Percentiles rank a stretch among this genome's conserved stretches.
Conservation (phyloP, 805 yeast genomes). For the Kregervanrija fluxuum region DNA sequence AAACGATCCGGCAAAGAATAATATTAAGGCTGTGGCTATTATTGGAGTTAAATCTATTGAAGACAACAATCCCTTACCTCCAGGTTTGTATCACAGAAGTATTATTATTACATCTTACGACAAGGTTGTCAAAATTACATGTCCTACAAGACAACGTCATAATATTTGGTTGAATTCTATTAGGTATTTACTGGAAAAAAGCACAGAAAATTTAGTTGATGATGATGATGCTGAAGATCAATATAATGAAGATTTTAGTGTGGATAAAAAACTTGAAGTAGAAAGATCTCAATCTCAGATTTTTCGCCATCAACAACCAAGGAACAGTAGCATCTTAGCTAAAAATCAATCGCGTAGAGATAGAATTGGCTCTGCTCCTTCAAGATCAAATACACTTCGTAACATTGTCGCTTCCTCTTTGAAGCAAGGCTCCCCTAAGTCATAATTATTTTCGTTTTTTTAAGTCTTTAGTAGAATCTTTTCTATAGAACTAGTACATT, state of each 20-base stretch:
- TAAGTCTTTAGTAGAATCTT: neutral
- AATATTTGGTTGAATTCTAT: slow-evolving; percentile 87
- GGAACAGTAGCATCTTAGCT: slow-evolving; percentile 8
- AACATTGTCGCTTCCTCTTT: too few species aligned
- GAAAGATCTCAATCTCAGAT: slow-evolving; percentile 20
- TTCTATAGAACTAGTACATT: too few species aligned
- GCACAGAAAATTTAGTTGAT: slow-evolving; percentile 47
- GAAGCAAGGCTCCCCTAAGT: neutral
- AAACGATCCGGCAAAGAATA: slow-evolving; percentile 55
- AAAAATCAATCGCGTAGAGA: slow-evolving; percentile 1
- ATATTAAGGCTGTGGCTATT: slow-evolving; percentile 76
- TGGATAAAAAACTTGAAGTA: slow-evolving; percentile 22
- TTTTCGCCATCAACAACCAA: slow-evolving; percentile 22
- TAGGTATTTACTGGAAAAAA: slow-evolving; percentile 63
- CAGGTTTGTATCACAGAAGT: slow-evolving; percentile 82
- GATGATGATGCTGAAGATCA: slow-evolving; percentile 38
- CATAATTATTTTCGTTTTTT: neutral
- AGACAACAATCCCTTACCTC: slow-evolving; percentile 82
- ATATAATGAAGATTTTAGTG: slow-evolving; percentile 20
- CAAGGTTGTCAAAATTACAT: slow-evolving; percentile 68
- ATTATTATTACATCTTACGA: slow-evolving; percentile 62
- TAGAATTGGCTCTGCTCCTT: slow-evolving; percentile 4
- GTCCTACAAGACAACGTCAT: slow-evolving; percentile 82
- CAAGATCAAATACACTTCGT: slow-evolving; percentile 6
- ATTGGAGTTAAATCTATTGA: slow-evolving; percentile 69